Conservation (phyloP, 1,284 basidiomycete species). For the Ceratobasidium sp. region DNA sequence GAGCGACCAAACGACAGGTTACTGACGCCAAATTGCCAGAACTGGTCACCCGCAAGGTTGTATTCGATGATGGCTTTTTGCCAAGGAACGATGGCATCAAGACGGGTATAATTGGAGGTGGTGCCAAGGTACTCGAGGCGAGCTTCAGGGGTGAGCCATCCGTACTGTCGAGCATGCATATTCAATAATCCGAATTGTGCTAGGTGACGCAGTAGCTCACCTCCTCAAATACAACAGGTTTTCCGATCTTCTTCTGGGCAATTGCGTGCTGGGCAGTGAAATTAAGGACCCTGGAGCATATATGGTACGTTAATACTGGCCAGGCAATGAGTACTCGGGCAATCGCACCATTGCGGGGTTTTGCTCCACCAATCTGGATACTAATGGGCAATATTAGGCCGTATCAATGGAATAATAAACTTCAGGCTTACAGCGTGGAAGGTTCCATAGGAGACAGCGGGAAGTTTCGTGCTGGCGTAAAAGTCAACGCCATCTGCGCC, state of each 20-base stretch:
- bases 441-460: slow-evolving; percentile 46
- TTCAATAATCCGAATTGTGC: not conserved
- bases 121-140: slow-evolving; percentile 48
- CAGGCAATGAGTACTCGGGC: no score
- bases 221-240: slow-evolving; percentile 51
- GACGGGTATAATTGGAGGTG: slow-evolving; percentile 49
- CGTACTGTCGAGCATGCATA: slow-evolving; percentile 44
- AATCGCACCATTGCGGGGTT: slow-evolving; percentile 45
- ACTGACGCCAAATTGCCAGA: slow-evolving; percentile 51
- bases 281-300: slow-evolving; percentile 39
- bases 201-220: slow-evolving; percentile 10
- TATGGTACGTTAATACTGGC: not conserved
- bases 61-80: slow-evolving; percentile 48
- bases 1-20: slow-evolving; percentile 50
- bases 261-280: slow-evolving; percentile 48
- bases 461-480: slow-evolving; percentile 43
- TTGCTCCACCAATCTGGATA: slow-evolving; percentile 50
- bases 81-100: slow-evolving; percentile 50
- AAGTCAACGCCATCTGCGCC: slow-evolving; percentile 47
- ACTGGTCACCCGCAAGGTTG: slow-evolving; percentile 50
- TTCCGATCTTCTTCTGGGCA: slow-evolving; percentile 48
- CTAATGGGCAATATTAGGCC: not conserved
- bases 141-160: slow-evolving; percentile 49
- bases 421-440: slow-evolving; percentile 43
- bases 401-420: not conserved